Base-by-base conservation (phyloP, 805 yeast genomes). In the Blastobotrys terrestris region DNA sequence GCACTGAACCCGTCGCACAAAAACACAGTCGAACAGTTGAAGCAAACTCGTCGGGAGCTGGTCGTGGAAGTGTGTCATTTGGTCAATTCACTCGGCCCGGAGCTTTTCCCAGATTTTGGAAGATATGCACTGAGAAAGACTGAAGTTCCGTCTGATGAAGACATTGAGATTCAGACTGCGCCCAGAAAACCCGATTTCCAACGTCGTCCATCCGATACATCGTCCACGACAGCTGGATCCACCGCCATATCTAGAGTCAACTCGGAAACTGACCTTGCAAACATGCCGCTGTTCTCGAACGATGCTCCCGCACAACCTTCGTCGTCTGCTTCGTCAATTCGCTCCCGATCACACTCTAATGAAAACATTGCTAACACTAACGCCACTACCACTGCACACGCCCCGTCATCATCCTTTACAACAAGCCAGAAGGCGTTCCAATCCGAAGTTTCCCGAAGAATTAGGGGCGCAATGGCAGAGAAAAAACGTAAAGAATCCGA, bases 91-190 rank as follows among this genome's bases (percentile, higher is more conserved):
- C 77, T 83, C 53, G 98, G 97, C 0, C 94, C 95, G 3, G 79
- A 83, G 63, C 68, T 94, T 51, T 91, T 83, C 75, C 92, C 96
- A 3, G 97, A 91, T 69, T 87, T 91, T 64, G 84, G 84, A 16
- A 26, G 46, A 45, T 39, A 46, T 44, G 15, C 40, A 14, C 5
- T 22, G 4, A 4, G 45, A 26, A 39, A 19, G 31, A 35, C 18
- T n/a, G 19, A 35, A 35, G 19, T 18, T 18, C 44, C 18, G 3
- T 42, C 39, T 41, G 55, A 44, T n/a, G 57, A 54, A 4, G 44
- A 41, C 3, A 41, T 15, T 20, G 19, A n/a, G 44, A 22, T 14
- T 11, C 46, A 20, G 16, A n/a, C 26, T 13, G 31, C 20, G 16
- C 39, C 51, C 46, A 46, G 51, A 26, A 26, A 26, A 11, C 35